Evolutionary conservation across 139 green algal species (phyloP), one percentile per base, ranked within the genome.

Genomic region (Diplosphaera chodatii): DNA sequence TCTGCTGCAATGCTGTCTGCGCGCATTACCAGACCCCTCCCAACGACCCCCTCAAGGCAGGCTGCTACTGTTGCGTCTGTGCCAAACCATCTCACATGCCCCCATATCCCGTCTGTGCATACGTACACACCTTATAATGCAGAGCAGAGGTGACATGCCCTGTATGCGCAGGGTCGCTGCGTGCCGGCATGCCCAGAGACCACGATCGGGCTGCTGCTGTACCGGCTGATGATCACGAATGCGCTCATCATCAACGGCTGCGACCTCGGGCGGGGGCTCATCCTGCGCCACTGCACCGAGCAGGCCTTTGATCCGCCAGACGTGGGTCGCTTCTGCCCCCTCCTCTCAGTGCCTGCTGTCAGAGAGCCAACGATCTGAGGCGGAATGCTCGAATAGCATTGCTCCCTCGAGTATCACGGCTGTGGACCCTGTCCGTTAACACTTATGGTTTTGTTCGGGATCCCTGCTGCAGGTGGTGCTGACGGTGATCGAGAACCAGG

Each of bases 181-280:
- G 67, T 84, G 32, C 74, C 78, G 6, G 30, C 64, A 0, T 84
- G 78, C 55, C 66, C 62, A 18, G 78, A 84, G 70, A 77, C 78
- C 33, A 63, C 73, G 20, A 78, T 81, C 32, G 78, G 78, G 32
- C 32, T 81, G 27, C 73, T 73, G 33, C 75, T 84, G 59, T 84
- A 84, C 32, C 55, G 69, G 33, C 68, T 77, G 18, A 32, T 80
- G 21, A 22, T 84, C 41, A 84, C 78, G 29, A 84, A 80, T 65
- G 71, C 66, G 25, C 40, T 80, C 4, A 71, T 70, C 22, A 71
- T 83, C 27, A 75, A 69, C 29, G 29, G 72, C 18, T 66, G 72
- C 48, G 74, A 83, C 62, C 18, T 78, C 8, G 55, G 64, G 8
- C 21, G 28, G 10, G 62, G 63, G 3, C 8, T 76, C 8, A 32